Conservation (phyloP, 768 basidiomycete species). For the Suillus clintonianus region DNA sequence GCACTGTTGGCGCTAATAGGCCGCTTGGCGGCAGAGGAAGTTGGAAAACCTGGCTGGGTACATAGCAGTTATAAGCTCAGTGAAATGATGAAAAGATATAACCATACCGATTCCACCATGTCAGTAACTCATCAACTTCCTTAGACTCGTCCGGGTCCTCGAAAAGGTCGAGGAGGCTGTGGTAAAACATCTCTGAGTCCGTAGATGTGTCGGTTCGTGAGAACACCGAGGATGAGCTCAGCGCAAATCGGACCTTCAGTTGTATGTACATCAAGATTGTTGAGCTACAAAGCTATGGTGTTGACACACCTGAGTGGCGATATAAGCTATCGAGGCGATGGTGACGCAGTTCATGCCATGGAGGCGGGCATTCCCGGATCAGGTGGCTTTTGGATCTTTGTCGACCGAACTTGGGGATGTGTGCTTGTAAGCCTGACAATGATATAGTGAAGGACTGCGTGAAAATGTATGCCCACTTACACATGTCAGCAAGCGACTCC, state of each 20-base stretch:
- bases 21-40: neutral
- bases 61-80: too few relatives aligned
- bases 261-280: too few relatives aligned
- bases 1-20: neutral
- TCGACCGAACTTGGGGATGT: constrained; percentile 30
- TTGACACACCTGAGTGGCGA: constrained; percentile 16
- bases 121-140: constrained; percentile 13
- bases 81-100: neutral
- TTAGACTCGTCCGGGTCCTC: constrained; percentile 17
- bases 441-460: constrained; percentile 15
- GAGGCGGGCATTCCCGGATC: constrained; percentile 18
- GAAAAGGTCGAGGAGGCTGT: constrained; percentile 15
- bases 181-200: constrained; percentile 22
- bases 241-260: constrained; percentile 6
- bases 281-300: neutral
- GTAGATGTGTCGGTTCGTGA: constrained; percentile 18
- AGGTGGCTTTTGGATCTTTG: constrained; percentile 22
- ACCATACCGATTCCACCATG: constrained; percentile 16
- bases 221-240: constrained; percentile 17
- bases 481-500: constrained; percentile 20
- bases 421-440: constrained; percentile 26
- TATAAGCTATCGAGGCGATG: constrained; percentile 17
- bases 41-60: neutral
- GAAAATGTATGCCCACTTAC: constrained; percentile 11
- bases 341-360: constrained; percentile 17